Evolutionary conservation across 2,329 filamentous ascomycete species (phyloP), one percentile per base, ranked within the genome.

Genomic region (Monilinia fructicola): DNA sequence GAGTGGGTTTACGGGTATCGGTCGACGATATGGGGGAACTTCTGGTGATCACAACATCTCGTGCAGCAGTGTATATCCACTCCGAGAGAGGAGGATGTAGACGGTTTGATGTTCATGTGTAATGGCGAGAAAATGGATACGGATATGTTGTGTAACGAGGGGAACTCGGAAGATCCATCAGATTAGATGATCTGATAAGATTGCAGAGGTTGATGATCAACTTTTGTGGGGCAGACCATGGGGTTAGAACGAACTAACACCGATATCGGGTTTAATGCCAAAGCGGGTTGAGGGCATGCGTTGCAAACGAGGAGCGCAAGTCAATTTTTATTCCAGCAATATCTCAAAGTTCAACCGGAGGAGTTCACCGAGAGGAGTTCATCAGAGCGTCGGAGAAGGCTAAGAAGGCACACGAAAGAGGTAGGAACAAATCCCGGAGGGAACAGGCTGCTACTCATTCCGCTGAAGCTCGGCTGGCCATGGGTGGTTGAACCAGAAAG

Each of bases 161-260:
- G 40, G 12, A 26, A n/a, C 40, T 14, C 40, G 5, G 40, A n/a
- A 21, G 28, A 60, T 60, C 31, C 31, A 35, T 35, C 58, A 60
- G 58, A 60, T 60, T 60, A 60, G 58, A 60, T 38, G 44, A 60
- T 60, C 58, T 50, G 58, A 60, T 60, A 60, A 60, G 58, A 50
- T 60, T 50, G 23, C 26, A 31, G 14, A 46, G 7, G 38, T 21
- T 21, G n/a, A n/a, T 21, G n/a, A n/a, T 10, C 23, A 28, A 58
- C 7, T 18, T 50, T 23, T 35, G 14, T 50, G 56, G 56, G 23
- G 42, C 46, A 3, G 26, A 23, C 35, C 12, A 50, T 26, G 31
- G 31, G 31, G 31, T 35, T n/a, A n/a, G n/a, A n/a, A n/a, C n/a
- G 31, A 6, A 6, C 31, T 35, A 4, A 3, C 1, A 16, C 21